phyloP scores from a whole-genome alignment of 2,329 filamentous ascomycete species.

The Teratosphaeria zuluensis region DNA sequence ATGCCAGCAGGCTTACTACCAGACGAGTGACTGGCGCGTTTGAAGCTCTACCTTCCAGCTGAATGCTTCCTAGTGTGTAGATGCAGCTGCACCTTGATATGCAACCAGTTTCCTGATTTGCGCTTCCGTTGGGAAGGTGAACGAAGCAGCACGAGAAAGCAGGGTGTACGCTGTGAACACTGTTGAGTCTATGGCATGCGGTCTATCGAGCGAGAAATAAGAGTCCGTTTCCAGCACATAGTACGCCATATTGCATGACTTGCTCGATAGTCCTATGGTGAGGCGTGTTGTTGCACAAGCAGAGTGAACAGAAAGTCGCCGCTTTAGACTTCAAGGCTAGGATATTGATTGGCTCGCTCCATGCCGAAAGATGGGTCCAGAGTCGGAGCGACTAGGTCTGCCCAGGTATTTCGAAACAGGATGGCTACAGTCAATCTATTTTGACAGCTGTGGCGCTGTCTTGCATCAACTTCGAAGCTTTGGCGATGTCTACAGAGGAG shows the following conservation, averaged over 20 bases:
- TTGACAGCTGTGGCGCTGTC: neutral
- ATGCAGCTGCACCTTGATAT: neutral
- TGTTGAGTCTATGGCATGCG: neutral
- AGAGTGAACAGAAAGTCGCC: neutral
- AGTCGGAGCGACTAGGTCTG: neutral
- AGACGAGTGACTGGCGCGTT: neutral
- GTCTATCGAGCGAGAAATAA: neutral
- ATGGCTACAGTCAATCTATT: neutral
- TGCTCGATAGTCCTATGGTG: neutral
- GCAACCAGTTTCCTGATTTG: neutral
- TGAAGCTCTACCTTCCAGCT: neutral
- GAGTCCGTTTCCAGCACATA: neutral
- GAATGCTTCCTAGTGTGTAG: neutral
- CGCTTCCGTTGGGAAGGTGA: neutral
- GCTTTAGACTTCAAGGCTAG: too few relatives aligned
- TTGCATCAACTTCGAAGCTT: neutral
- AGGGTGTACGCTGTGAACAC: neutral
- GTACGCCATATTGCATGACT: neutral
- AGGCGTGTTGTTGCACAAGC: neutral
- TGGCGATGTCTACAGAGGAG: too few relatives aligned
- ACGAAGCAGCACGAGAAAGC: neutral
- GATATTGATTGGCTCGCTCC: neutral
- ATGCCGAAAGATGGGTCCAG: neutral
- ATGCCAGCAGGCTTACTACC: neutral
- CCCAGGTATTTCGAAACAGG: too few relatives aligned